phyloP scores from a whole-genome alignment of 345 rosid species.

The Pugionium cornutum region DNA sequence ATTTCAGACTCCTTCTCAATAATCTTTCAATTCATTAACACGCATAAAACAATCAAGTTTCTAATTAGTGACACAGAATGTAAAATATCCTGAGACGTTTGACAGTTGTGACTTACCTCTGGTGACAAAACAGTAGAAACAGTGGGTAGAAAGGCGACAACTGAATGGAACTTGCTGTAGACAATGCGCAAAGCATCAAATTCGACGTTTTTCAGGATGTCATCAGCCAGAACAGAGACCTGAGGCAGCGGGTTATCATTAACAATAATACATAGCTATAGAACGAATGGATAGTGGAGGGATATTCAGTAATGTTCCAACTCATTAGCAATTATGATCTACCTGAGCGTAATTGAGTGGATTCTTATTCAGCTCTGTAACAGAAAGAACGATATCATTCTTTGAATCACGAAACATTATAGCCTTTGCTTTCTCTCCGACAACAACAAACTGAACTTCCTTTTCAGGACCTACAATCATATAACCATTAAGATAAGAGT shows the following conservation, averaged over 20 bases:
- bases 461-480: constrained; percentile 75
- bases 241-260: constrained; percentile 40
- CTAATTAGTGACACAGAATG: constrained; percentile 16
- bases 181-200: constrained; percentile 87
- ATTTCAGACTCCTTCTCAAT: constrained; percentile 86
- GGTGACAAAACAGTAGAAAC: constrained; percentile 86
- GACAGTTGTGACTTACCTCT: constrained; percentile 51
- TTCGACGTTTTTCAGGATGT: constrained; percentile 88
- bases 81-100: constrained; percentile 20
- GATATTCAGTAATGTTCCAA: not conserved
- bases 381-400: constrained; percentile 56
- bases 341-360: constrained; percentile 97
- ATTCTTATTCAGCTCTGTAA: constrained; percentile 81
- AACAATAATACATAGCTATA: not conserved
- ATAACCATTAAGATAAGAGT: not conserved
- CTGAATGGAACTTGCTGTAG: constrained; percentile 89
- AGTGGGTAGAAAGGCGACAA: constrained; percentile 74
- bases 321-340: constrained; percentile 1
- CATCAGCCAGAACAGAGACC: constrained; percentile 98
- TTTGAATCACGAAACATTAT: constrained; percentile 84
- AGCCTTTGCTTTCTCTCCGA: constrained; percentile 94
- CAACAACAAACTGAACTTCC: constrained; percentile 69
- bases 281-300: not conserved
- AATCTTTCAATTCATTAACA: constrained; percentile 45
- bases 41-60: not conserved